Evolutionary conservation across 1,284 basidiomycete species (phyloP), one percentile per base, ranked within the genome.

Genomic region (Volvariella volvacea): DNA sequence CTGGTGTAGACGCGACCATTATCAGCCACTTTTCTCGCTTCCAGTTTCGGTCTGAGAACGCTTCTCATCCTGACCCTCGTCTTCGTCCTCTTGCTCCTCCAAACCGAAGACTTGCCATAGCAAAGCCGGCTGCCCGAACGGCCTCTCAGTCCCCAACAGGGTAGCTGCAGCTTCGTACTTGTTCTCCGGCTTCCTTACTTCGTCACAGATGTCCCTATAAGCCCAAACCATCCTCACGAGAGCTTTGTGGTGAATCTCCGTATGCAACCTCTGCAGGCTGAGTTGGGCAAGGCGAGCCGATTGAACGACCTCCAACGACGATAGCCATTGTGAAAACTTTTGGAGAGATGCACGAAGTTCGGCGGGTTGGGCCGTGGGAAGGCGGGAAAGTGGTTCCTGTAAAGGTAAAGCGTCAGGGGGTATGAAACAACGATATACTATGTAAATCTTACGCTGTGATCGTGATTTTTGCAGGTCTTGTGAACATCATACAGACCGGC

Each of bases 121-220:
- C 48, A 86, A 58, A 55, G 75, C 73, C 31, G 81, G 72, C 58
- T 85, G 83, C 42, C 88, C 88, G 65, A 89, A 90, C 12, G 87
- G 87, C 56, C 87, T 64, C 63, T 86, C 83, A 50, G 85, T 78
- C n/a, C 89, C 83, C 33, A 96, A 64, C 50, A 96, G 59, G n/a
- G 91, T 94, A 51, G 83, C 76, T 9, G 82, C 83, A 34, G 92
- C 92, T 64, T 96, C 92, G 59, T 95, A 97, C 55, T 73, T 75
- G 39, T 92, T 91, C 58, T 77, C 73, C 43, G 80, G 75, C 48
- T 78, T 80, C 58, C 79, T 72, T 12, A 95, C 85, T 49, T 80
- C 77, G 30, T 81, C 80, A 54, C 85, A 90, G 1, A 95, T 66
- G 49, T 70, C 61, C 7, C 67, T 71, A 62, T 96, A 96, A 2